Evolutionary conservation across 169 alveolate genomes (phyloP).

Genomic region (Cryptosporidium viatorum): DNA sequence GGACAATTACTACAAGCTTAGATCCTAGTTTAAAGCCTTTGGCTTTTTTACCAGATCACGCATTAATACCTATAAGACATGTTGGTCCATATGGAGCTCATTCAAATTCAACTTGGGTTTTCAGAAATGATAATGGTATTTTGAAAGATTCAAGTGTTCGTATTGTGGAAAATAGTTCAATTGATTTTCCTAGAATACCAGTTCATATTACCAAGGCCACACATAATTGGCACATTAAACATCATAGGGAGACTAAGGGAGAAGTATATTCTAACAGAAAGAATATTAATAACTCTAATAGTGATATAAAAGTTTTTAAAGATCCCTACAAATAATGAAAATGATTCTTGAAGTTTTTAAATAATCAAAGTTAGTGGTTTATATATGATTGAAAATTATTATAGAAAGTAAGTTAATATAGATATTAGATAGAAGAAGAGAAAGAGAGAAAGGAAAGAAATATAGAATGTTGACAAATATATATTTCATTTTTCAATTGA

Average conservation of each 20-base stretch:
- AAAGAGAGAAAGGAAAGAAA: no score
- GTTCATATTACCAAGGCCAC: conserved; percentile 67
- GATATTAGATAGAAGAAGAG: background rate
- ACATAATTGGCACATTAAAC: conserved; percentile 63
- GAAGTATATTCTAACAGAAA: background rate
- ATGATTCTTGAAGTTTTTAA: no score
- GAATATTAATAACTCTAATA: background rate
- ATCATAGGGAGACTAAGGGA: conserved; percentile 18
- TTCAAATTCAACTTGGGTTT: conserved; percentile 62
- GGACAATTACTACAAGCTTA: conserved; percentile 42
- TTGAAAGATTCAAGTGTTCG: conserved; percentile 50
- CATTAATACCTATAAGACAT: conserved; percentile 68
- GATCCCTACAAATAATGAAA: background rate
- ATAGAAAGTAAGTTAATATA: background rate
- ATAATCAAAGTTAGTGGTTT: background rate
- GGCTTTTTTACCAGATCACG: conserved; percentile 71
- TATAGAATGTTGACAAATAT: background rate
- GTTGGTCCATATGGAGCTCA: conserved; percentile 75
- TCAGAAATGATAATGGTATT: conserved; percentile 33
- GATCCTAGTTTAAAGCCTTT: conserved; percentile 39
- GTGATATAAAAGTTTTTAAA: background rate
- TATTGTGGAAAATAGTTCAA: conserved; percentile 53
- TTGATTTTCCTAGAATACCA: conserved; percentile 28
- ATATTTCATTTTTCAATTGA: no score
- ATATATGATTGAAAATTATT: no score